A percentile compares a stretch with the other conserved stretches of the same genome.
These are phyloP conservation scores for Pichia cabralensis DNA, from an alignment of 805 yeast species.

Conservation along the genomic window DNA sequence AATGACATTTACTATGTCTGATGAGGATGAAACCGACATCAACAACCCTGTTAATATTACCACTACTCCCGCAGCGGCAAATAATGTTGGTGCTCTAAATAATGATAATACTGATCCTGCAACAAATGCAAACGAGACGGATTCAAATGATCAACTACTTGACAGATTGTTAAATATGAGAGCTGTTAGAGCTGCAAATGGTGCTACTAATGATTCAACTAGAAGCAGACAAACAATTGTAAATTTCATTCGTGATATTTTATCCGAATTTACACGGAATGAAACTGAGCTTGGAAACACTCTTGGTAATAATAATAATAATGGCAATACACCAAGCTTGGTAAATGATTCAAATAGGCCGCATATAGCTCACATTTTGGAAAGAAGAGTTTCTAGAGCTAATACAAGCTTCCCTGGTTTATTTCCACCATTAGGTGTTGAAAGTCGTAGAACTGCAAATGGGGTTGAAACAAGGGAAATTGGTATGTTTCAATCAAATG, in stretches of 20 bases:
- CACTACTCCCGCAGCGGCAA: not conserved
- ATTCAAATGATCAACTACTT: not conserved
- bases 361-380: slow-evolving; percentile 3
- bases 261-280: slow-evolving; percentile 5
- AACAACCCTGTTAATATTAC: not conserved
- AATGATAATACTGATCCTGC: not conserved
- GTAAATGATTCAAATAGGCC: not conserved
- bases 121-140: not conserved
- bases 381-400: slow-evolving; percentile 13
- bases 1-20: slow-evolving; percentile 24
- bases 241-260: slow-evolving; percentile 7
- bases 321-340: not conserved
- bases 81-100: not conserved
- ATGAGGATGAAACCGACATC: slow-evolving; percentile 12
- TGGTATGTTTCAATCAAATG: slow-evolving; percentile 1
- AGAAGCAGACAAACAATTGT: slow-evolving; percentile 2
- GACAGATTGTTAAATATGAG: slow-evolving; percentile 4
- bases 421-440: slow-evolving; percentile 36
- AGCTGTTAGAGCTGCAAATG: not conserved
- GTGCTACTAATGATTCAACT: not conserved
- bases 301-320: not conserved
- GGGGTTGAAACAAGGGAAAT: slow-evolving; percentile 33
- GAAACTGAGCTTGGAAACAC: not conserved
- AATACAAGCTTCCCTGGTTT: slow-evolving; percentile 7
- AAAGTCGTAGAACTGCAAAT: slow-evolving; percentile 35